Base-by-base conservation (phyloP, 106 monocot genomes). In the Amphibolis antarctica region DNA sequence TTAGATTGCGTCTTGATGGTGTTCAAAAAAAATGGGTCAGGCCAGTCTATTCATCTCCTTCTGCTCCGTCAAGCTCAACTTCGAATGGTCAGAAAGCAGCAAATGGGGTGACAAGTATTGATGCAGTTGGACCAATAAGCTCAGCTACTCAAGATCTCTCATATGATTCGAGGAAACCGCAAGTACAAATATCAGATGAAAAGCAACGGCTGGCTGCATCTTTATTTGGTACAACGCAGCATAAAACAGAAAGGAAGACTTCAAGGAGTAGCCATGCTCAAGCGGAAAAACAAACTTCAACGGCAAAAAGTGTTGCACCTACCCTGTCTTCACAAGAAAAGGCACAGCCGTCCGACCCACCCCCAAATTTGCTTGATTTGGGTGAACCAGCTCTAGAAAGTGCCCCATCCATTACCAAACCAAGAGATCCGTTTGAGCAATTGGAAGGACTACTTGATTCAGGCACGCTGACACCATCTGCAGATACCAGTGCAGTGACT, bases 151-250 rank as follows among this genome's bases (percentile, higher is more conserved):
- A 78, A 29, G 82, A 85, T 53, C 42, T 46, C 36, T 65, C 75
- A 59, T 49, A 74, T 46, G 74, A 68, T 64, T 70, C 90, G 0
- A 73, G 80, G 69, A 90, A 51, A 69, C 74, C 83, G 46, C 52
- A 71, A 42, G 77, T 64, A 46, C 85, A 87, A 65, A 74, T 85
- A 53, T 87, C 98, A 23, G 80, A 82, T 52, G 98, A 98, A 70
- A 98, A 98, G 67, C 98, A 98, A 61, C 84, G 57, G 73, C 53
- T 98, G 44, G 98, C 98, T 24, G 98, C 98, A 55, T 91, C 98
- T 15, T 68, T 98, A 18, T 98, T 98, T 63, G 98, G 98, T 58
- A 48, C 59, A 42, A 71, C 85, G 63, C 66, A 81, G 46, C 67
- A 78, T 6, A 94, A 79, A 73, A 71, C 63, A 51, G 86, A 80